These are phyloP conservation scores for Pleurotus citrinopileatus DNA, from an alignment of 768 basidiomycete genomes.

Conservation along the genomic window DNA sequence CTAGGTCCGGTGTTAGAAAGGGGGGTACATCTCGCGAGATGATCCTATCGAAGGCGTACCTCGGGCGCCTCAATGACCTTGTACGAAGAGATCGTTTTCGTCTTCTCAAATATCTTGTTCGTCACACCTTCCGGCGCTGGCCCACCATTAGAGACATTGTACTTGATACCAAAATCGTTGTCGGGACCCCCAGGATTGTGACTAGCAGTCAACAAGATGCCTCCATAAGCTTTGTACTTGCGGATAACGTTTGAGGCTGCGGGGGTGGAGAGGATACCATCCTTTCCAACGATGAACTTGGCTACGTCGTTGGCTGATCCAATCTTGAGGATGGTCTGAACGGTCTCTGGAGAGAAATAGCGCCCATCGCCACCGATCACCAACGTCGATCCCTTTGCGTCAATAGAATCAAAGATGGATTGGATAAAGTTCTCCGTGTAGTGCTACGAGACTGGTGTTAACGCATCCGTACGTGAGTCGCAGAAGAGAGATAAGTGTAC, in stretches of 20 bases:
- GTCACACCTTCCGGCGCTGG: slow-evolving; percentile 96
- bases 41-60: slow-evolving; percentile 42
- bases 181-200: slow-evolving; percentile 99
- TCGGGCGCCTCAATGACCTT: slow-evolving; percentile 76
- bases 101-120: slow-evolving; percentile 91
- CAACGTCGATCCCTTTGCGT: slow-evolving; percentile 73
- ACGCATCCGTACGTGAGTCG: slow-evolving; percentile 9
- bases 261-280: slow-evolving; percentile 93
- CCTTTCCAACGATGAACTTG: slow-evolving; percentile 90
- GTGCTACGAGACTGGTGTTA: slow-evolving; percentile 50
- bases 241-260: slow-evolving; percentile 96
- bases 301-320: slow-evolving; percentile 91
- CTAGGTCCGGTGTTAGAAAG: slow-evolving; percentile 8
- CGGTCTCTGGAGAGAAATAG: slow-evolving; percentile 81
- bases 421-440: slow-evolving; percentile 99
- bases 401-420: slow-evolving; percentile 89
- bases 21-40: background rate
- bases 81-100: slow-evolving; percentile 84
- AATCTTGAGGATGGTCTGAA: slow-evolving; percentile 91
- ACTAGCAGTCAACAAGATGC: slow-evolving; percentile 93
- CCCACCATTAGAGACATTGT: slow-evolving; percentile 96
- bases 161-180: slow-evolving; percentile 99
- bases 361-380: slow-evolving; percentile 98
- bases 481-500: slow-evolving; percentile 36
- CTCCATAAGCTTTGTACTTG: slow-evolving; percentile 94